Base-by-base conservation (phyloP, 2,329 filamentous ascomycete species). In the Colletotrichum trifolii region DNA sequence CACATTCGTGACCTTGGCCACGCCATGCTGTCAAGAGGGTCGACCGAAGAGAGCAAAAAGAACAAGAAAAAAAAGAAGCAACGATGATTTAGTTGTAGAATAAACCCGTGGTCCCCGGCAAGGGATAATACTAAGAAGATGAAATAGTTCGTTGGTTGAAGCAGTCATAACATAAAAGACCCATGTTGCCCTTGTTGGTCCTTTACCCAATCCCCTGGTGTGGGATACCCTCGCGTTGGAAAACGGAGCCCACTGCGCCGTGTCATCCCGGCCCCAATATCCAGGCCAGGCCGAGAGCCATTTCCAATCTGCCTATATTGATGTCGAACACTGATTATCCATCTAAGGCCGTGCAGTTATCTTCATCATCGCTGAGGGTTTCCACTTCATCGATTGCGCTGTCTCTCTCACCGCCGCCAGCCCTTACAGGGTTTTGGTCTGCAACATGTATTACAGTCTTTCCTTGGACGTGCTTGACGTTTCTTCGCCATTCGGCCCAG, bases 381-480 rank as follows among this genome's bases (percentile, higher is more conserved):
- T 97, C 92, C 4, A 99, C 95, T 73, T 97, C 94, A 69, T 97
- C 93, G 59, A 98, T 87, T 0, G 93, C 93, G 40, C 86, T 89
- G 39, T 88, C 87, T 59, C 92, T 83, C 69, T 91, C 92, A 34
- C 76, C 72, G 9, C 78, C 79, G 54, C 82, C 77, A 2, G 85
- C 83, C 62, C 85, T 80, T 45, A 85, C 79, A 1, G 89, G 87
- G 71, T 94, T 90, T 54, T 83, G 83, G 59, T 93, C 90, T 35
- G 93, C 89, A 35, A 98, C 88, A 71, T 95, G 92, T 53, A 98
- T 91, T 56, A 99, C 92, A 7, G 89, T 84, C 76, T 97, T 97
- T 25, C 92, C 92, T 71, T 92, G 88, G 8, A 91, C 88, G 70
- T 91, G 87, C 70, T 88, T 88, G 2, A 97, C 85, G n/a, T 88